Base-by-base conservation (phyloP, 495 filamentous ascomycete species). In the Lasiosphaeria hispida region DNA sequence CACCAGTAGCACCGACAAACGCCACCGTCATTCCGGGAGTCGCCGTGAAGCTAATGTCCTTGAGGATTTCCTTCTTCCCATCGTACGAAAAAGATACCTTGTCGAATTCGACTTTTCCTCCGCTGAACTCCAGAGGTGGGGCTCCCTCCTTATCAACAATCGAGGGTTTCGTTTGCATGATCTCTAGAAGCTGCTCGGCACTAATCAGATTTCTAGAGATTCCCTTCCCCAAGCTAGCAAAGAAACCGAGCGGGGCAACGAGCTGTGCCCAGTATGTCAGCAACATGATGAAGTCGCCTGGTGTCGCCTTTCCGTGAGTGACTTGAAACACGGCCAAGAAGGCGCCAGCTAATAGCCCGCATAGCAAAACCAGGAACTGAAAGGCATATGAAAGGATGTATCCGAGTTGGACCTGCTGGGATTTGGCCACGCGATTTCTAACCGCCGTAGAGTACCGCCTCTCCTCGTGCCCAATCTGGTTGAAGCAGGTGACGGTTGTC, bases 1-100 rank as follows among this genome's bases (percentile, higher is more conserved):
- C 81, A 17, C 89, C 89, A 3, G 87, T 89, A 59, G 84, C 81
- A 2, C 89, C 90, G n/a, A 92, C 89, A 14, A 92, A 79, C 7
- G 88, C 89, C 10, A 88, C 77, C 7, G 86, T 90, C 53, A 80
- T 77, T 13, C 89, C 89, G 1, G 80, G 70, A 7, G 72, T 70
- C 44, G 78, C 83, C 41, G 67, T 73, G 61, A 92, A 86, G 63
- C 74, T 84, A 58, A 92, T 74, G 43, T 82, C 69, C 59, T 87
- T 86, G 67, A 91, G 75, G 15, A 83, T 84, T 8, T 77, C 73
- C 68, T 87, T 86, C 57, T 86, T 80, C 44, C 79, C 72, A 70
- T 90, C 87, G 73, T 92, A 91, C 38, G 84, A 81, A 65, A 90
- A 91, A 58, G 70, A 77, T 45, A 90, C 87, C 44, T 84, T 63